These are phyloP conservation scores for Plantago major DNA, from an alignment of 257 asterid species.

Conservation along the genomic window DNA sequence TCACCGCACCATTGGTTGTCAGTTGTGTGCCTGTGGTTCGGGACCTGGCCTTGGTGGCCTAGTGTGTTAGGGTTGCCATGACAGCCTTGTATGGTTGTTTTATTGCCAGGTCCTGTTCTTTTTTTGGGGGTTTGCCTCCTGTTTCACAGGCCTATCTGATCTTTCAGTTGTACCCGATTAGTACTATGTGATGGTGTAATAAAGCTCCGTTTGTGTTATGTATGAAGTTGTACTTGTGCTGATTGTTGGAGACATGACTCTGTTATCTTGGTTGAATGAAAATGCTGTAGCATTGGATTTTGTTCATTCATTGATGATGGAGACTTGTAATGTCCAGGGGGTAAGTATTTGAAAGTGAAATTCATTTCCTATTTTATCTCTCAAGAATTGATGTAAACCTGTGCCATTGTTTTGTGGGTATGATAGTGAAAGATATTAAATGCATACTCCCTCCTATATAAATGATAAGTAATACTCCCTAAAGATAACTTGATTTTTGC, in stretches of 20 bases:
- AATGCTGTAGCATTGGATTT: neutral
- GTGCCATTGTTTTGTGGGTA: too few relatives aligned
- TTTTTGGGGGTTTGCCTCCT: slow-evolving; percentile 41
- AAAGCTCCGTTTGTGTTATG: slow-evolving; percentile 13
- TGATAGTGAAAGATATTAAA: too few relatives aligned
- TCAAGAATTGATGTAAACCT: too few relatives aligned
- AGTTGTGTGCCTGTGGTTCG: slow-evolving; percentile 27
- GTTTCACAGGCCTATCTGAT: slow-evolving; percentile 23
- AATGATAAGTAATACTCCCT: too few relatives aligned
- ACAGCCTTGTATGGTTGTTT: slow-evolving; percentile 27
- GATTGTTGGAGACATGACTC: neutral
- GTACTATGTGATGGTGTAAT: slow-evolving; percentile 17
- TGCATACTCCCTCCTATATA: too few relatives aligned
- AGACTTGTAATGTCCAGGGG: neutral
- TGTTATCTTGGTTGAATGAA: neutral
- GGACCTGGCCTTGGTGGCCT: slow-evolving; percentile 45
- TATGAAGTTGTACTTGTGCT: neutral
- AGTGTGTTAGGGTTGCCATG: slow-evolving; percentile 32
- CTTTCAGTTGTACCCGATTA: slow-evolving; percentile 31
- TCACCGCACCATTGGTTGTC: slow-evolving; percentile 13
- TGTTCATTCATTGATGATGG: neutral
- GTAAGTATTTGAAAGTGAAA: neutral
- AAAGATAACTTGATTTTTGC: too few relatives aligned
- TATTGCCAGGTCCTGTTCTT: slow-evolving; percentile 36
- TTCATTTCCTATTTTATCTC: neutral